phyloP scores from a whole-genome alignment of 768 basidiomycete genomes.

The Serendipita sp. region DNA sequence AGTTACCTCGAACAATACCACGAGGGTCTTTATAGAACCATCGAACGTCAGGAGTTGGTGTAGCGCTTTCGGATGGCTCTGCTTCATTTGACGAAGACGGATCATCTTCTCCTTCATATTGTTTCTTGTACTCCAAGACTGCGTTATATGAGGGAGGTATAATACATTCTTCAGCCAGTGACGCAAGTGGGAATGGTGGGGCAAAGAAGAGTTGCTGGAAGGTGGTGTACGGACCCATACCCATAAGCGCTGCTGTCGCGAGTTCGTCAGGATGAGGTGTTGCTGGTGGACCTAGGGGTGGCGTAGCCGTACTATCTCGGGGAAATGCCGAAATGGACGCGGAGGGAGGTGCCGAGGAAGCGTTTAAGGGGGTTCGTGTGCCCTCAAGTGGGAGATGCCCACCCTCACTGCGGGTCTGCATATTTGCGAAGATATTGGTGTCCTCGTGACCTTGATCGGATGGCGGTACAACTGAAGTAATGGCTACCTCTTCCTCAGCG shows the following conservation, averaged over 20 bases:
- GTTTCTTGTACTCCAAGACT: slow-evolving; percentile 52
- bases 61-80: slow-evolving; percentile 29
- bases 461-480: slow-evolving; percentile 28
- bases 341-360: neutral
- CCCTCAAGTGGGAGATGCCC: slow-evolving; percentile 11
- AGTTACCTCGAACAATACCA: slow-evolving; percentile 57
- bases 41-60: slow-evolving; percentile 45
- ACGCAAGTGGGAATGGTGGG: slow-evolving; percentile 73
- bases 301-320: neutral
- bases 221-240: slow-evolving; percentile 74
- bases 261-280: slow-evolving; percentile 48
- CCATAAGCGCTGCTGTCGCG: slow-evolving; percentile 46
- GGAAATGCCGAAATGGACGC: neutral
- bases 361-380: neutral
- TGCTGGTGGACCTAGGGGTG: slow-evolving; percentile 17
- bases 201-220: slow-evolving; percentile 82
- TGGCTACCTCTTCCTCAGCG: neutral
- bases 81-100: slow-evolving; percentile 71
- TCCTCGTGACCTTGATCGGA: slow-evolving; percentile 29
- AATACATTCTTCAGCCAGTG: slow-evolving; percentile 78
- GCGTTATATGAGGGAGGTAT: slow-evolving; percentile 81
- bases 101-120: slow-evolving; percentile 46
- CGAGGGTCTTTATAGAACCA: slow-evolving; percentile 83
- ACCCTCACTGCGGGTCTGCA: neutral
- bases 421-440: slow-evolving; percentile 24